Base-by-base conservation (phyloP, 148 eudicot species). In the Rhododendron kiyosumense region DNA sequence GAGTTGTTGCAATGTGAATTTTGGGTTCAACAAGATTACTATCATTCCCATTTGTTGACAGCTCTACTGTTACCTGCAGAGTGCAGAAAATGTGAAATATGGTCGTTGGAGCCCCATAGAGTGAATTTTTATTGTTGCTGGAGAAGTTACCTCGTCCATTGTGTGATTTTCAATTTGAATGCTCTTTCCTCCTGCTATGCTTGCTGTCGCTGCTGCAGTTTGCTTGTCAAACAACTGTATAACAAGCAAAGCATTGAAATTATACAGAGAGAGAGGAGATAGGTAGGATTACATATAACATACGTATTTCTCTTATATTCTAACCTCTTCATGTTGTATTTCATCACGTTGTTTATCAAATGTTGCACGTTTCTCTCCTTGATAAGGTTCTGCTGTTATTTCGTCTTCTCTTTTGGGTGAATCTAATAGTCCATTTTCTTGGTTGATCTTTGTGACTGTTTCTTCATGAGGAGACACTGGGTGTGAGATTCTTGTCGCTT, bases 161-260 rank as follows among this genome's bases (percentile, higher is more conserved):
- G 13, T 30, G 34, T 30, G 41, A 14, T 71, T 71, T 71, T 13
- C 76, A 71, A 30, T 71, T 14, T 13, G 76, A 71, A 13, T 76
- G 85, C 17, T 67, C 43, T 49, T 22, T 83, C 67, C 88, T 76
- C 7, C 48, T 65, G 13, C 80, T 61, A 83, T 69, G 15, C 46
- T 9, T 48, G 82, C 74, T 17, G 38, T 82, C 7, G 10, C 51
- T 52, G 52, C 49, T 79, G 80, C 67, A 87, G 78, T 30, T 74
- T 83, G 79, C 67, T 63, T 71, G 76, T 32, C 78, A n/a, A 78
- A 34, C 63, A 84, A 49, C 88, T 87, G 88, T 41, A 69, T 52
- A 48, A 34, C 63, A 78, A 34, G 38, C n/a, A 83, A 63, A 82
- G 24, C 17, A 43, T 83, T 57, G 51, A 67, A 4, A 0, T 54